A percentile compares a stretch with the other conserved stretches of the same genome.
phyloP scores from a whole-genome alignment of 2,329 filamentous ascomycete species.

The Diaporthe citrichinensis region DNA sequence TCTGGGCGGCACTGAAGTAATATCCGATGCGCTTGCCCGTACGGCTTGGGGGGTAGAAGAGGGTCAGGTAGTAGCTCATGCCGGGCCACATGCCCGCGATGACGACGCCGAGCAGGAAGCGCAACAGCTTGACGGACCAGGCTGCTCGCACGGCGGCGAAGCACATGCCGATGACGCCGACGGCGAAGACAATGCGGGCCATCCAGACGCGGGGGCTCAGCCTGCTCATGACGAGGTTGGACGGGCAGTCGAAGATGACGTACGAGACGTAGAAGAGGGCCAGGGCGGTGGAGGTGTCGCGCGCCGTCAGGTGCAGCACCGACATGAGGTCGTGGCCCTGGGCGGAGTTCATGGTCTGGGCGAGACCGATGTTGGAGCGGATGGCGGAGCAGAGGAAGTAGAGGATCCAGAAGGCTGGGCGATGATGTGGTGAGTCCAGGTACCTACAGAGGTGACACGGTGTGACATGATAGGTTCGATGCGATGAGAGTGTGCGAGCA shows the following conservation, averaged over 20 bases:
- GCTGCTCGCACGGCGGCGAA: constrained; percentile 85
- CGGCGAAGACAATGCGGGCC: constrained; percentile 89
- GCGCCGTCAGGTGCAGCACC: constrained; percentile 77
- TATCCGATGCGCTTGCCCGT: constrained; percentile 90
- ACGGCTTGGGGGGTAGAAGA: constrained; percentile 90
- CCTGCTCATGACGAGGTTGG: constrained; percentile 89
- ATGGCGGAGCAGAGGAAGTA: constrained; percentile 96
- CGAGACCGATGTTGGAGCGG: constrained; percentile 90
- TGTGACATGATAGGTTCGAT: neutral
- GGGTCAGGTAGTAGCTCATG: constrained; percentile 92
- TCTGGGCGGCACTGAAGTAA: constrained; percentile 90
- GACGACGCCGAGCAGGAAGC: constrained; percentile 87
- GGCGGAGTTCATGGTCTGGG: constrained; percentile 90
- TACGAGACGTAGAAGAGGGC: constrained; percentile 95
- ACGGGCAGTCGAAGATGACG: constrained; percentile 89
- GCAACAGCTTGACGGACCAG: constrained; percentile 91
- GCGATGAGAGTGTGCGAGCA: constrained; percentile 35
- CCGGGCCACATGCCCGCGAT: constrained; percentile 96
- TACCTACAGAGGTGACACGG: neutral
- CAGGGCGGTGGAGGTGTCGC: constrained; percentile 86
- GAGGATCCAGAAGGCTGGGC: constrained; percentile 83
- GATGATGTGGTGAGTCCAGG: neutral
- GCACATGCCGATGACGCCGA: constrained; percentile 86
- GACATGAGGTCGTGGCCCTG: constrained; percentile 81
- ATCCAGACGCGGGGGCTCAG: constrained; percentile 92